Evolutionary conservation across 2,329 filamentous ascomycete species (phyloP).

Genomic region (Talaromyces sp.): DNA sequence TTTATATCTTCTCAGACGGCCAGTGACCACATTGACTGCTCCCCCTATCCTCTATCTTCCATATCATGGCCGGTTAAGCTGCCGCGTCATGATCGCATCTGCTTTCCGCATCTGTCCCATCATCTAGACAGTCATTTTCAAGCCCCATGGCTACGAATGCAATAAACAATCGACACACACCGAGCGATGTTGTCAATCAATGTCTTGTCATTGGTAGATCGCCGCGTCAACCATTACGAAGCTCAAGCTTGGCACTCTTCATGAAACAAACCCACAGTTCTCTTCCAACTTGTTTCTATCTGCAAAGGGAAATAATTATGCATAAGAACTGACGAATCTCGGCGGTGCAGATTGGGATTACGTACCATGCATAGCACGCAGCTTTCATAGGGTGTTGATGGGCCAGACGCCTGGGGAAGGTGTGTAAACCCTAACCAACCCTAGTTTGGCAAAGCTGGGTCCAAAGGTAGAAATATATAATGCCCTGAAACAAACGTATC

Average conservation of each 20-base stretch:
- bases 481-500: neutral
- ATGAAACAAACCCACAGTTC: neutral
- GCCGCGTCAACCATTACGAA: neutral
- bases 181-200: neutral
- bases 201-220: neutral
- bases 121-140: neutral
- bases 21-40: neutral
- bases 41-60: neutral
- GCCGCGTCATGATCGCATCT: neutral
- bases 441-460: neutral
- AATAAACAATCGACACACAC: neutral
- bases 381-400: neutral
- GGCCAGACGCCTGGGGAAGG: neutral
- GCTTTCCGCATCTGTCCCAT: neutral
- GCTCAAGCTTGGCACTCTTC: neutral
- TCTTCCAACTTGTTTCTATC: neutral
- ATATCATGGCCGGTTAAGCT: neutral
- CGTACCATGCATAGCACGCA: neutral
- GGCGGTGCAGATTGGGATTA: neutral
- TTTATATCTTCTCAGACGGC: neutral
- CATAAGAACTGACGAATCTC: neutral
- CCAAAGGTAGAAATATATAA: neutral
- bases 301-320: neutral
- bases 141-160: neutral
- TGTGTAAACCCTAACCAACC: neutral